Evolutionary conservation across 2,329 filamentous ascomycete species (phyloP).

Genomic region (Fusarium floridanum): DNA sequence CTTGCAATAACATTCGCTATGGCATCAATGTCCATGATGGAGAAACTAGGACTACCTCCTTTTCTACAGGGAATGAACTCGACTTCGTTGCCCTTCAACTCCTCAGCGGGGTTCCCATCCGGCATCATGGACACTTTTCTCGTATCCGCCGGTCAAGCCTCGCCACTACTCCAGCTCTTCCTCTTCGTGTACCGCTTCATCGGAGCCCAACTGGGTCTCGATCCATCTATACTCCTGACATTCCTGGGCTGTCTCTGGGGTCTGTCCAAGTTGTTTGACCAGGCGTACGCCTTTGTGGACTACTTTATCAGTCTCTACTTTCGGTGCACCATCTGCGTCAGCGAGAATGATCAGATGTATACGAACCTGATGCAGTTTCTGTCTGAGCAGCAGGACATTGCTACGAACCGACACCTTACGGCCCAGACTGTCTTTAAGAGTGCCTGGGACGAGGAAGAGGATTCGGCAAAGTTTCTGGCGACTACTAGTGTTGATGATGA

Average conservation of each 20-base stretch:
- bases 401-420: conserved; percentile 64
- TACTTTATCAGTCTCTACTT: conserved; percentile 59
- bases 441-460: conserved; percentile 69
- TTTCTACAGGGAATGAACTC: conserved; percentile 42
- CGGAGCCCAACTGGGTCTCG: conserved; percentile 60
- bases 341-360: conserved; percentile 70
- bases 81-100: conserved; percentile 39
- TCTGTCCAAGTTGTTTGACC: conserved; percentile 52
- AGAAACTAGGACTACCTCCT: conserved; percentile 47
- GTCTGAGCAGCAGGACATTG: conserved; percentile 64
- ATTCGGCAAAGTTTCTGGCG: conserved; percentile 55
- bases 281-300: conserved; percentile 52
- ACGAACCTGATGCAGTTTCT: conserved; percentile 70
- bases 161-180: conserved; percentile 57
- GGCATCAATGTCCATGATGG: conserved; percentile 46
- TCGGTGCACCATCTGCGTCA: conserved; percentile 66
- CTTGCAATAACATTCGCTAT: conserved; percentile 23
- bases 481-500: conserved; percentile 55
- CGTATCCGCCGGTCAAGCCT: conserved; percentile 58
- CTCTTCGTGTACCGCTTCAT: conserved; percentile 61
- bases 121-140: conserved; percentile 60
- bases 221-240: conserved; percentile 62
- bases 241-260: conserved; percentile 63
- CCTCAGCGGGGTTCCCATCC: conserved; percentile 40
- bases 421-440: conserved; percentile 68